Evolutionary conservation across 805 yeast genomes (phyloP).

Genomic region (Soucietia sequanensis): DNA sequence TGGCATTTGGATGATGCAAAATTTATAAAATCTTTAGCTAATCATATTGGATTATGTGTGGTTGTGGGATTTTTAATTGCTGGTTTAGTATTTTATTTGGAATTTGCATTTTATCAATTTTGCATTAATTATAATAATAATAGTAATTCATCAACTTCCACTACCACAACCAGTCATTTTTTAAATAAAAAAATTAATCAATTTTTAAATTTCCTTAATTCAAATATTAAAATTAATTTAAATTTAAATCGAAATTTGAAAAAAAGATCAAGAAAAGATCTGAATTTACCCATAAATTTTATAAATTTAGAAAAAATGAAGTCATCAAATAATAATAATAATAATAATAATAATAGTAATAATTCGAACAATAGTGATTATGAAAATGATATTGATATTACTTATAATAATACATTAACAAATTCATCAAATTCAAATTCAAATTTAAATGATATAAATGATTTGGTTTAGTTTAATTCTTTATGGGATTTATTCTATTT

Average conservation of each 20-base stretch:
- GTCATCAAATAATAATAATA: conserved; percentile 1
- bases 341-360: background rate
- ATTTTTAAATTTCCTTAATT: background rate
- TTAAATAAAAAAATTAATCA: conserved; percentile 1
- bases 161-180: no score
- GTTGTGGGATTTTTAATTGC: conserved; percentile 67
- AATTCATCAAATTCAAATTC: no score
- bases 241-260: conserved; percentile 18
- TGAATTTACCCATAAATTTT: conserved; percentile 45
- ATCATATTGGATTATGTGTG: conserved; percentile 72
- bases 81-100: conserved; percentile 31
- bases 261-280: conserved; percentile 52
- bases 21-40: conserved; percentile 68
- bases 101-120: conserved; percentile 40
- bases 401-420: background rate
- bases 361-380: conserved; percentile 4
- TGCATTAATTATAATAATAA: conserved; percentile 13
- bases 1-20: conserved; percentile 92
- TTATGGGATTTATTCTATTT: background rate
- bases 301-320: conserved; percentile 24
- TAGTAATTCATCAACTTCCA: background rate
- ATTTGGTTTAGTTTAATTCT: conserved; percentile 1
- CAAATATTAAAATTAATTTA: conserved; percentile 2
- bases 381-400: conserved; percentile 4
- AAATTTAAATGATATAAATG: background rate